Conservation (phyloP, 225 moss, liverwort and hornwort genomes). For the Climacium dendroides region DNA sequence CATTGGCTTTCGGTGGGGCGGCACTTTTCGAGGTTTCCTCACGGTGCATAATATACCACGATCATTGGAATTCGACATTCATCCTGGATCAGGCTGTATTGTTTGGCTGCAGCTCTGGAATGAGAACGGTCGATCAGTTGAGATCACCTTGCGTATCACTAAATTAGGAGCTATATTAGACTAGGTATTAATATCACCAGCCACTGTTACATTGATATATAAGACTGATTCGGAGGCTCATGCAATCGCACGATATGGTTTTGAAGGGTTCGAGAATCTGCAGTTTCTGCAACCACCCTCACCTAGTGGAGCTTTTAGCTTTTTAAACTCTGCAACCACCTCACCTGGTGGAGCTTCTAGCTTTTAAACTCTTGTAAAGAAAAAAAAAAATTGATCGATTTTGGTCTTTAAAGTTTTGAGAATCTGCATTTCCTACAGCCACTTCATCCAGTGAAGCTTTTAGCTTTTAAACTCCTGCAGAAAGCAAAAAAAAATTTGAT, state of each 20-base stretch:
- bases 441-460: no score
- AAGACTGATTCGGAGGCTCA: no score
- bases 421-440: no score
- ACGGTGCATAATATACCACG: no score
- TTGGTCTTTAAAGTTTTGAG: no score
- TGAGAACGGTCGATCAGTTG: neutral
- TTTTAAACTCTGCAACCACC: neutral
- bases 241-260: neutral
- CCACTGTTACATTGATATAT: no score
- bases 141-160: neutral
- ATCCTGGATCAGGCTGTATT: neutral
- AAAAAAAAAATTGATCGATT: no score
- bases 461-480: no score
- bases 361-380: neutral
- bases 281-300: no score
- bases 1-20: neutral
- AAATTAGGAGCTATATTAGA: neutral
- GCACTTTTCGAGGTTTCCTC: neutral
- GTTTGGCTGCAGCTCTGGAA: neutral
- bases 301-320: accelerated
- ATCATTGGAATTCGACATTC: neutral
- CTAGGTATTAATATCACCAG: no score
- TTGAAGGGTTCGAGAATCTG: neutral
- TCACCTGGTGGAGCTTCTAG: no score
- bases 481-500: no score